Conservation (phyloP, 2,329 filamentous ascomycete species). For the Drechslerella stenobrocha region DNA sequence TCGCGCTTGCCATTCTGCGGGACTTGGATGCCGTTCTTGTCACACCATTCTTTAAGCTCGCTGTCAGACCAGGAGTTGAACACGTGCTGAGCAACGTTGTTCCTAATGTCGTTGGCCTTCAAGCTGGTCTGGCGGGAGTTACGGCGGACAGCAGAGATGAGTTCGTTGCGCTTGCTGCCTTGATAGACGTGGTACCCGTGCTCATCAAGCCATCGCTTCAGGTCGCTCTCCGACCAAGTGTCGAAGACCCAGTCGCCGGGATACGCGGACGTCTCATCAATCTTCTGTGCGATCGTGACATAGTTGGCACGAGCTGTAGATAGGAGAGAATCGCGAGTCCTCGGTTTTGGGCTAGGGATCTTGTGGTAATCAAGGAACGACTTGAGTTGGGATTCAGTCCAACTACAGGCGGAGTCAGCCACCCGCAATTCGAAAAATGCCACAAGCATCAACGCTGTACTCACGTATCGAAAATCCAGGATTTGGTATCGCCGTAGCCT, state of each 20-base stretch:
- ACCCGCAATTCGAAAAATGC: no score
- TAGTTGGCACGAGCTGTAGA: constrained; percentile 79
- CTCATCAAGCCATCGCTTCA: constrained; percentile 77
- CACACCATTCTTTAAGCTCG: constrained; percentile 86
- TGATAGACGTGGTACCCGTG: constrained; percentile 85
- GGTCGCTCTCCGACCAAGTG: constrained; percentile 65
- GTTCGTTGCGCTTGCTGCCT: constrained; percentile 77
- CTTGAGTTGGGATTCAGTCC: constrained; percentile 92
- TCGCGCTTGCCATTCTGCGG: constrained; percentile 90
- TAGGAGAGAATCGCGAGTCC: constrained; percentile 79
- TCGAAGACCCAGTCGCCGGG: constrained; percentile 91
- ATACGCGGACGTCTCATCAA: constrained; percentile 77
- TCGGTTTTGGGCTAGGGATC: constrained; percentile 85
- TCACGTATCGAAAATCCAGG: constrained; percentile 88
- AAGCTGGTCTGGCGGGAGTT: constrained; percentile 80
- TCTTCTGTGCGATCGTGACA: constrained; percentile 72
- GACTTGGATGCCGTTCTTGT: constrained; percentile 85
- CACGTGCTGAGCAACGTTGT: constrained; percentile 76
- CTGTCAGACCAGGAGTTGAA: constrained; percentile 89
- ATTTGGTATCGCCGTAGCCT: constrained; percentile 72
- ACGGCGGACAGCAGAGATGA: constrained; percentile 85
- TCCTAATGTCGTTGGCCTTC: constrained; percentile 70
- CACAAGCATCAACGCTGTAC: no score
- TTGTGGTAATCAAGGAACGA: constrained; percentile 84
- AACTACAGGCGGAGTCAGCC: no score